phyloP scores from a whole-genome alignment of 2,329 filamentous ascomycete genomes.

The Colletotrichum orchidophilum region DNA sequence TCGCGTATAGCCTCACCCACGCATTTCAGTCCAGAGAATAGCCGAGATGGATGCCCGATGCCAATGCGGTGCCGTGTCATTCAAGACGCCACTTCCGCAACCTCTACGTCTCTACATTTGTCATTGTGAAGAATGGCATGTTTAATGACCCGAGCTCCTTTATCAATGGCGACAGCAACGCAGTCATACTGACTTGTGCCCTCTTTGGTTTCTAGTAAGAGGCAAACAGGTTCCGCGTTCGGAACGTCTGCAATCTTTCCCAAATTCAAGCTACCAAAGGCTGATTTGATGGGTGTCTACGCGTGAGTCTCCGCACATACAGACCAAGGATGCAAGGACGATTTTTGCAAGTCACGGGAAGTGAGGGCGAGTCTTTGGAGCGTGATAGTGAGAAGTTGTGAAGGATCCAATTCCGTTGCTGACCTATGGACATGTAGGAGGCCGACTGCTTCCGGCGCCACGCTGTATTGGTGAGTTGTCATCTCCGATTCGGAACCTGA shows the following conservation, averaged over 20 bases:
- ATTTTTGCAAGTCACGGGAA: background rate
- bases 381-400: background rate
- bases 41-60: slow-evolving; percentile 65
- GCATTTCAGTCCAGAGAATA: background rate
- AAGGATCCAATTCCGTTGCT: background rate
- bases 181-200: background rate
- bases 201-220: slow-evolving; percentile 46
- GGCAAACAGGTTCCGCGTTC: slow-evolving; percentile 73
- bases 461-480: slow-evolving; percentile 62
- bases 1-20: background rate
- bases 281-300: slow-evolving; percentile 61
- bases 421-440: slow-evolving; percentile 53
- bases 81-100: slow-evolving; percentile 67
- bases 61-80: slow-evolving; percentile 71
- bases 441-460: slow-evolving; percentile 64
- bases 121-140: slow-evolving; percentile 70
- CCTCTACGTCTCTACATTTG: slow-evolving; percentile 76
- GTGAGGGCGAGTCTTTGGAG: background rate
- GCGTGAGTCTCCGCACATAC: slow-evolving; percentile 51
- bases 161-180: no score
- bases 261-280: slow-evolving; percentile 65
- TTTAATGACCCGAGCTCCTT: no score
- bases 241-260: slow-evolving; percentile 77
- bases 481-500: no score
- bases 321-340: background rate